Evolutionary conservation across 2,329 filamentous ascomycete genomes (phyloP).

Genomic region (Magnaporthiopsis poae): DNA sequence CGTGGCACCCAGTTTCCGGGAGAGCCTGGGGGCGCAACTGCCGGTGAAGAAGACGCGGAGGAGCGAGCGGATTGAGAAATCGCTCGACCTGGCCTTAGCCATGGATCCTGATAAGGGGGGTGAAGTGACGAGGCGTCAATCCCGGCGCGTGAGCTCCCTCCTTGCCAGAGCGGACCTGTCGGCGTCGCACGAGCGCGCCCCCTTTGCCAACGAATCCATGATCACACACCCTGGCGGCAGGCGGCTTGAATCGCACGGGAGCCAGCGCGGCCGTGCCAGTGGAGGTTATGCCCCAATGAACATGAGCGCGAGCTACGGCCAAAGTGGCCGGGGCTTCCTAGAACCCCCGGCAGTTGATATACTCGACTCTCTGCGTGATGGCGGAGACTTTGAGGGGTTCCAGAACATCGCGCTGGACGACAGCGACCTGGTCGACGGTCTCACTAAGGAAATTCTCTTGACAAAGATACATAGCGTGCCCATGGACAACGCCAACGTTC

Average conservation of each 20-base stretch:
- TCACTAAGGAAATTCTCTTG: constrained; percentile 63
- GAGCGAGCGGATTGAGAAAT: constrained; percentile 39
- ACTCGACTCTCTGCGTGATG: constrained; percentile 56
- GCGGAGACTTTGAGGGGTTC: constrained; percentile 56
- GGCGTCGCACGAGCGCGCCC: constrained; percentile 68
- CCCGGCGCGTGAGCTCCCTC: constrained; percentile 80
- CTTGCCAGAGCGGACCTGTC: constrained; percentile 79
- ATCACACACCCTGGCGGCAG: constrained; percentile 36
- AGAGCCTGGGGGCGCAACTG: constrained; percentile 60
- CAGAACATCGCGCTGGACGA: constrained; percentile 65
- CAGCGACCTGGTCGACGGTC: constrained; percentile 54
- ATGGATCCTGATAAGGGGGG: constrained; percentile 57
- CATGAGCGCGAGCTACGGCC: constrained; percentile 28
- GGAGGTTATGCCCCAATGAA: constrained; percentile 30
- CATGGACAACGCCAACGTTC: constrained; percentile 50
- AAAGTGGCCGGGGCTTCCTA: constrained; percentile 50
- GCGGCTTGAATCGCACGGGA: constrained; percentile 66
- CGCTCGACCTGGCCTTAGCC: constrained; percentile 56
- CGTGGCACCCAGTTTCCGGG: constrained; percentile 57
- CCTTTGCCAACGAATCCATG: constrained; percentile 60
- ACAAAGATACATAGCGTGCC: constrained; percentile 60
- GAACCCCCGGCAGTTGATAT: constrained; percentile 61
- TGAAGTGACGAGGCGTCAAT: constrained; percentile 48
- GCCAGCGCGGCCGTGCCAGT: constrained; percentile 54
- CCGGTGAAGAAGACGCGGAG: constrained; percentile 45